Base-by-base conservation (phyloP, 2,329 filamentous ascomycete species). In the Pyricularia grisea region DNA sequence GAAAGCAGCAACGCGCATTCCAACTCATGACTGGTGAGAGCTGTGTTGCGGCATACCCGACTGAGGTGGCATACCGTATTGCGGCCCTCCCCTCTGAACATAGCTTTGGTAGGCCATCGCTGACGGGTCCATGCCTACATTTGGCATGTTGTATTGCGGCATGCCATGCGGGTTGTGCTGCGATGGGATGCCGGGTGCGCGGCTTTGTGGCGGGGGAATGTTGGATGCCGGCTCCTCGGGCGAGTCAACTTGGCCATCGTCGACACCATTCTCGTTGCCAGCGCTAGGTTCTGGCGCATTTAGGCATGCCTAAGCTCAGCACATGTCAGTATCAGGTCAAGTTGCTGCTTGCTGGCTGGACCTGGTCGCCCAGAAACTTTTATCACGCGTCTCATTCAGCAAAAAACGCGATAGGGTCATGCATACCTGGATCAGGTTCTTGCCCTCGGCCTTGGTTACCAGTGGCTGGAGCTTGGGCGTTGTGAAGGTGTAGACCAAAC, bases 381-480 rank as follows among this genome's bases (percentile, higher is more conserved):
- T n/a, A 33, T 33, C 31, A 31, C 64, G 64, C 65, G 31, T 66
- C 65, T 17, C 9, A 30, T 77, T 82, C 73, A 83, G 80, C 71
- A 71, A 68, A 28, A 55, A 61, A 31, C 31, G 65, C 64, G 64
- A 42, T n/a, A 68, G 67, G 74, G 78, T 67, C 75, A 72, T 17
- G 75, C 88, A 73, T 87, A 97, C 95, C 89, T 99, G 95, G 74
- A 99, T 98, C 73, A 99, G 84, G 79, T 99, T 99, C 88, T 99
- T 99, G 83, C 95, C 95, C 82, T 98, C 95, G 23, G 95, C 91
- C 84, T 98, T 98, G 72, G 95, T 99, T 74, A 98, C 95, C 68
- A 99, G 88, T 72, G 95, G 95, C 82, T 98, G 95, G 69, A 99
- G 89, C 85, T 99, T 99, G 25, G 95, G 95, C 20, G 95, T 99